Conservation (phyloP, 2,329 filamentous ascomycete species). For the Fusarium piperis region DNA sequence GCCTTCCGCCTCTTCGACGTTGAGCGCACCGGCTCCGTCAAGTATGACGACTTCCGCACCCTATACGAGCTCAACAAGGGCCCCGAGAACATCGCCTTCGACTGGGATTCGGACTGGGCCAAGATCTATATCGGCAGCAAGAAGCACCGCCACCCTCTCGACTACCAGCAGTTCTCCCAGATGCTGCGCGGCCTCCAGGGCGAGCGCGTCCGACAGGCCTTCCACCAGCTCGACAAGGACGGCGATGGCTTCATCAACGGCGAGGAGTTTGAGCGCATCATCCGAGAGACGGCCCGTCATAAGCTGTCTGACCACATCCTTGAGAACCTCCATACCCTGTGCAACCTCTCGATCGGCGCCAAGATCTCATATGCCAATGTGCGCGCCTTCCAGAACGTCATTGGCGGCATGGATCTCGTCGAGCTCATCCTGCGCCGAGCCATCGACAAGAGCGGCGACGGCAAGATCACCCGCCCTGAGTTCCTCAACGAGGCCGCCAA, state of each 20-base stretch:
- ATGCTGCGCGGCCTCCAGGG: constrained; percentile 97
- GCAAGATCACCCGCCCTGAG: constrained; percentile 92
- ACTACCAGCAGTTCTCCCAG: constrained; percentile 96
- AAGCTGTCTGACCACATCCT: constrained; percentile 97
- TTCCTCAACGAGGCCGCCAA: constrained; percentile 94
- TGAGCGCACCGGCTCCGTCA: constrained; percentile 83
- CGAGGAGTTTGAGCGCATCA: constrained; percentile 96
- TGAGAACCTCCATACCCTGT: constrained; percentile 88
- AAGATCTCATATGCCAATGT: constrained; percentile 99
- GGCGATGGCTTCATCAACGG: constrained; percentile 95
- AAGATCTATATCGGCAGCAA: constrained; percentile 91
- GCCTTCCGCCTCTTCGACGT: constrained; percentile 96
- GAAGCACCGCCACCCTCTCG: constrained; percentile 88
- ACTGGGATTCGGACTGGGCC: constrained; percentile 98
- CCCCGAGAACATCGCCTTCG: constrained; percentile 86
- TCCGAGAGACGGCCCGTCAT: constrained; percentile 89
- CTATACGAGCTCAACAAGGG: constrained; percentile 91
- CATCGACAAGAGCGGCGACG: constrained; percentile 82
- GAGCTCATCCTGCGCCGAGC: constrained; percentile 93
- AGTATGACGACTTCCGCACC: constrained; percentile 87
- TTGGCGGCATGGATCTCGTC: constrained; percentile 96
- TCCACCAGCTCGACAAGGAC: constrained; percentile 90
- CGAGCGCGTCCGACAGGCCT: constrained; percentile 94
- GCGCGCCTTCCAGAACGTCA: constrained; percentile 96
- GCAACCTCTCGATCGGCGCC: constrained; percentile 90